Evolutionary conservation across 2,329 filamentous ascomycete species (phyloP), one percentile per base, ranked within the genome.

Genomic region (Fusarium foetens): DNA sequence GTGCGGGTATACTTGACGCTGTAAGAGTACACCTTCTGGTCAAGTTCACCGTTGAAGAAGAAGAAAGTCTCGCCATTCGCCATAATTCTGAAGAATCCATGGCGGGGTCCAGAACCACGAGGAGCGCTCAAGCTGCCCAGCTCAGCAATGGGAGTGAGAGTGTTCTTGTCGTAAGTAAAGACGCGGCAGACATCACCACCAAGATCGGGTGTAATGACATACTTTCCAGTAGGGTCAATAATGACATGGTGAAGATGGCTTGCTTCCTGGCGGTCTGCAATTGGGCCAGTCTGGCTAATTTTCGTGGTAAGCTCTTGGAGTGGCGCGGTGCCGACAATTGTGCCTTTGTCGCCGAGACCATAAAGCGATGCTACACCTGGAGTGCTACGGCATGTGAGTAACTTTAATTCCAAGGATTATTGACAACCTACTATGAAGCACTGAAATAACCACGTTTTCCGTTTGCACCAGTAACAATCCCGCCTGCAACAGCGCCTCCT

Each of bases 241-340:
- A 77, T 73, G 19, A 76, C 75, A 5, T 77, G 71, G 39, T 76
- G 75, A 0, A 77, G 66, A 13, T 76, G 74, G 12, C 75, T 77
- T 2, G 62, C 59, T 23, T 76, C 75, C 19, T 76, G 75, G 19
- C 75, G 73, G 16, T 62, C 58, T 10, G 70, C 16, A 9, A 76
- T 63, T 2, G 75, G 73, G 0, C 75, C 75, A 3, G 68, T 73
- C 12, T 73, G 43, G 25, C 45, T 72, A 16, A 77, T 63, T 2
- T 55, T 76, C 4, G 75, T 61, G 11, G 69, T 57, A 6, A 76
- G 41, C 21, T 68, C 58, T 46, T 77, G 75, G 14, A 77, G 13
- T 6, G 62, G 71, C 1, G 51, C 66, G 4, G 66, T 70, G 9
- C 73, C 75, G 13, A 67, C 58, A 5, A 76, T 58, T 6, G 43